Conservation (phyloP, 2,329 filamentous ascomycete genomes). For the Graphium sp. region DNA sequence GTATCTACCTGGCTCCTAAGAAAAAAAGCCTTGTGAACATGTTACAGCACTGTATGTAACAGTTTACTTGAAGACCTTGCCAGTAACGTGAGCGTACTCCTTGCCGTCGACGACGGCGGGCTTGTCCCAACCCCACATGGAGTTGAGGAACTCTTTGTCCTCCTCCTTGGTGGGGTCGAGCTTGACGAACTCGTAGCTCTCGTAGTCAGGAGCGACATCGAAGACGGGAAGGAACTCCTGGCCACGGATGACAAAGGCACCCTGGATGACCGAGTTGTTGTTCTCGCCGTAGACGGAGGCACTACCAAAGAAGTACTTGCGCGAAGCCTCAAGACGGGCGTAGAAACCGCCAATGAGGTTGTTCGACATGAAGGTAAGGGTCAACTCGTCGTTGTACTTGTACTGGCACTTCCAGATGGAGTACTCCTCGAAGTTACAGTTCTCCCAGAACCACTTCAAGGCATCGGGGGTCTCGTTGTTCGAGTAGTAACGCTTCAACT, state of each 20-base stretch:
- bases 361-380: slow-evolving; percentile 94
- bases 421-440: slow-evolving; percentile 92
- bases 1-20: no score
- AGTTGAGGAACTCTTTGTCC: slow-evolving; percentile 73
- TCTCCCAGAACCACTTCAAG: slow-evolving; percentile 97
- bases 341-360: slow-evolving; percentile 99
- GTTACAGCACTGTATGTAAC: no score
- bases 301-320: slow-evolving; percentile 94
- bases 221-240: slow-evolving; percentile 77
- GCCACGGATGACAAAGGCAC: slow-evolving; percentile 89
- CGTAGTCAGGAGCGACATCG: slow-evolving; percentile 91
- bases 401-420: slow-evolving; percentile 88
- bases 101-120: slow-evolving; percentile 67
- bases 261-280: slow-evolving; percentile 82
- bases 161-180: slow-evolving; percentile 76
- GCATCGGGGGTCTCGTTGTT: slow-evolving; percentile 79
- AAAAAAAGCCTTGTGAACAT: no score
- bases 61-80: slow-evolving; percentile 97
- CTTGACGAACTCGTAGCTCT: slow-evolving; percentile 94
- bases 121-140: slow-evolving; percentile 87
- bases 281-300: slow-evolving; percentile 76
- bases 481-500: slow-evolving; percentile 98
- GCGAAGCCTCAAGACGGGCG: slow-evolving; percentile 86
- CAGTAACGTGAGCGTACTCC: slow-evolving; percentile 73
- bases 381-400: slow-evolving; percentile 99